Base-by-base conservation (phyloP, 305 asterid genomes). In the Caryopteris hybrid region DNA sequence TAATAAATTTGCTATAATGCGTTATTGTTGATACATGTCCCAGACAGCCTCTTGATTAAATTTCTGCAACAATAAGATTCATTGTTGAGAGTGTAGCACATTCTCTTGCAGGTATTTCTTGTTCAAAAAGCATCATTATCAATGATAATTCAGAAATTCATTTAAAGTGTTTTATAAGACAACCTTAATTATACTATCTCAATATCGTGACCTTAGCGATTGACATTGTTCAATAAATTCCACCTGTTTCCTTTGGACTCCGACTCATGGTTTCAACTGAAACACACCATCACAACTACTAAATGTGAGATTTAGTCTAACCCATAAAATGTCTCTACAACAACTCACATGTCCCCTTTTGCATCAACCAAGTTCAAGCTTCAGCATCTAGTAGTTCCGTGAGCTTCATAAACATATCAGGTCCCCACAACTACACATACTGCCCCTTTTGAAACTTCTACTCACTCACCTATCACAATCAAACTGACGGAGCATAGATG, bases 341-440 rank as follows among this genome's bases (percentile, higher is more conserved):
- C 52, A 46, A 8, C 22, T 46, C 23, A 46, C 13, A 16, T 72
- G 12, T 36, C n/a, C 50, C 20, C 43, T 51, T 70, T 17, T 22
- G 11, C 7, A 60, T 57, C 25, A 60, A 55, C 55, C 48, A 66
- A n/a, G 64, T 29, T n/a, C 52, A 34, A n/a, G 34, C 57, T 73
- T 10, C 36, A 57, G 56, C 38, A 45, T 25, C 50, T 36, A 21
- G 23, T 14, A 21, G 60, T 11, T 21, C 21, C 31, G 13, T 47
- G 33, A 64, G 47, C 69, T 29, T 46, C 33, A 4, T 63, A 47
- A 50, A 36, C n/a, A 66, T 14, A 10, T 20, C 45, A 7, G 5
- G 6, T 6, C 5, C 52, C 22, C 43, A 6, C 36, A 0, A 21
- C 50, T n/a, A 50, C 23, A n/a, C 13, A 1, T 4, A 12, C 21